Conservation (phyloP, 306 rosid genomes). For the Leucaena leucocephala region DNA sequence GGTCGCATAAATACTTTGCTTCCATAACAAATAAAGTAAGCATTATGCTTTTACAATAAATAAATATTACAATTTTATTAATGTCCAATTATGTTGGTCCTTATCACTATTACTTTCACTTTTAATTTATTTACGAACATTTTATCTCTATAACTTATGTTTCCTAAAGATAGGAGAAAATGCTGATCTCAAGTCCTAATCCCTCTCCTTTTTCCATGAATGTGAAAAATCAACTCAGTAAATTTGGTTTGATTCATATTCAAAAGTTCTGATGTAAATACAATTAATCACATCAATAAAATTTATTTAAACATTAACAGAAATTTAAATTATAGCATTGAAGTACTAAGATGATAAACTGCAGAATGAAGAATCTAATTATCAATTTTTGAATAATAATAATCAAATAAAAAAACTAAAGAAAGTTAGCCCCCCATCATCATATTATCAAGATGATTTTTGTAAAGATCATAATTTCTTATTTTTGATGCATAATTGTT, state of each 20-base stretch:
- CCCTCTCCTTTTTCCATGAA: not conserved
- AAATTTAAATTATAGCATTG: not conserved
- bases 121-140: too few relatives aligned
- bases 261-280: not conserved
- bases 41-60: not conserved
- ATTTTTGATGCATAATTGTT: conserved; percentile 56
- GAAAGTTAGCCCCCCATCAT: not conserved
- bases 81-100: not conserved
- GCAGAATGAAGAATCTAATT: not conserved
- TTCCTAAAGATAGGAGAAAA: too few relatives aligned
- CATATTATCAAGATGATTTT: too few relatives aligned
- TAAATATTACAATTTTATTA: too few relatives aligned
- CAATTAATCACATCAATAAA: not conserved
- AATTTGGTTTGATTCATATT: not conserved
- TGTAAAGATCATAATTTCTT: conserved; percentile 37
- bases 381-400: not conserved
- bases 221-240: not conserved
- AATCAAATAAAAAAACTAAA: not conserved
- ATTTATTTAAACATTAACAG: not conserved
- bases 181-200: not conserved
- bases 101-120: too few relatives aligned
- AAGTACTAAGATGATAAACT: not conserved
- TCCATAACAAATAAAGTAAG: not conserved
- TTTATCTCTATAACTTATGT: too few relatives aligned
- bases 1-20: not conserved